phyloP scores from a whole-genome alignment of 805 yeast species.

The Saccharomycodes ludwigii region DNA sequence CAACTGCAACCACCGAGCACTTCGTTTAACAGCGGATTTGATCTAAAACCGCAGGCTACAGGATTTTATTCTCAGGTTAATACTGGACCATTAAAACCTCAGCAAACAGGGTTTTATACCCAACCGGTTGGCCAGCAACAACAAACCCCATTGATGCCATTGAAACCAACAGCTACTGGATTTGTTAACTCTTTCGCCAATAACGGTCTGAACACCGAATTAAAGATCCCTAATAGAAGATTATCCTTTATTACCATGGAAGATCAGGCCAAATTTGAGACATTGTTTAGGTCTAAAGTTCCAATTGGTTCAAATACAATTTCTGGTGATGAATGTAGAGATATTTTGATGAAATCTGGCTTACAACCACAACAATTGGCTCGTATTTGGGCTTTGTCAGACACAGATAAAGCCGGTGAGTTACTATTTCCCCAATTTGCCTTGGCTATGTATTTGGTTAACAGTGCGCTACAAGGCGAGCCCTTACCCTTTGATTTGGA shows the following conservation, averaged over 20 bases:
- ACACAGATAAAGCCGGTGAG: constrained; percentile 74
- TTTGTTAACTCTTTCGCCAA: constrained; percentile 29
- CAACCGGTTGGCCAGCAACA: constrained; percentile 16
- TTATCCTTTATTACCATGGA: constrained; percentile 72
- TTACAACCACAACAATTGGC: constrained; percentile 64
- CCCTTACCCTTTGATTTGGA: constrained; percentile 65
- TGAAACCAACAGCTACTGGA: constrained; percentile 35
- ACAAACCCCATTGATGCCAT: constrained; percentile 20
- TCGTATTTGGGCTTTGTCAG: constrained; percentile 85
- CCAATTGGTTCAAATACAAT: constrained; percentile 38
- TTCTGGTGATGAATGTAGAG: constrained; percentile 63
- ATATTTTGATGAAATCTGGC: constrained; percentile 68
- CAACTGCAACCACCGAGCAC: constrained; percentile 7
- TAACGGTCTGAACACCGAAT: constrained; percentile 38
- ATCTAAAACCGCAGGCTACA: constrained; percentile 18
- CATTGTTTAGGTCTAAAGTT: constrained; percentile 70
- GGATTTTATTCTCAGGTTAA: constrained; percentile 16
- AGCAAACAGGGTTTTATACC: constrained; percentile 36
- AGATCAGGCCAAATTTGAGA: constrained; percentile 81
- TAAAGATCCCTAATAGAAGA: constrained; percentile 65
- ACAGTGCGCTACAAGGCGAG: constrained; percentile 65
- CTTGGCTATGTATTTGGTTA: constrained; percentile 78
- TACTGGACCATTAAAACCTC: constrained; percentile 22
- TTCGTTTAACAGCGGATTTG: too few relatives aligned
- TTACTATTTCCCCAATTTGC: constrained; percentile 91